phyloP scores from a whole-genome alignment of 2,329 filamentous ascomycete species.

The Verruconis gallopava region DNA sequence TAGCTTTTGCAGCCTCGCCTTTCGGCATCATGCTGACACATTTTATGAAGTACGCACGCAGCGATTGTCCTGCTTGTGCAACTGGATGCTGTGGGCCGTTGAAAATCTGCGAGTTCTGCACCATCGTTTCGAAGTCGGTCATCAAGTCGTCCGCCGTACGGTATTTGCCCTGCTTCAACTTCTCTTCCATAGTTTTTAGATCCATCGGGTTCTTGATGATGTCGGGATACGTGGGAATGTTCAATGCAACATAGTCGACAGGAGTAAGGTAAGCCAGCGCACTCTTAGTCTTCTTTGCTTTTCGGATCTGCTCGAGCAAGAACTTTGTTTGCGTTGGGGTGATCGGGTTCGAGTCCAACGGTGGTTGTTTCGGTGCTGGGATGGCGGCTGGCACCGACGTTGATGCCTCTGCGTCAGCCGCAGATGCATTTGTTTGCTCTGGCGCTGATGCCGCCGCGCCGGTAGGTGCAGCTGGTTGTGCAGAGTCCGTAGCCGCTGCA shows the following conservation, averaged over 20 bases:
- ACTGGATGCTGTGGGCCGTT: slow-evolving; percentile 70
- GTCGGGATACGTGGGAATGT: slow-evolving; percentile 60
- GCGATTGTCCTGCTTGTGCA: slow-evolving; percentile 51
- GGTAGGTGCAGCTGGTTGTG: neutral
- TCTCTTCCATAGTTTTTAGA: slow-evolving; percentile 67
- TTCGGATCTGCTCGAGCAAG: slow-evolving; percentile 52
- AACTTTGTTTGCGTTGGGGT: slow-evolving; percentile 48
- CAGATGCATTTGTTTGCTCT: slow-evolving; percentile 1
- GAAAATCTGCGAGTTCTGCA: slow-evolving; percentile 67
- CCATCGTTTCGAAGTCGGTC: slow-evolving; percentile 62
- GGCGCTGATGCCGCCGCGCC: slow-evolving; percentile 1
- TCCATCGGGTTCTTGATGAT: slow-evolving; percentile 73
- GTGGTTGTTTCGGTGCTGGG: neutral
- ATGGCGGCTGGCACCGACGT: slow-evolving; percentile 8
- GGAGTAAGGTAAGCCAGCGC: slow-evolving; percentile 64
- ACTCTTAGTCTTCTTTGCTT: slow-evolving; percentile 75
- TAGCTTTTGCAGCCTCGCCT: slow-evolving; percentile 26
- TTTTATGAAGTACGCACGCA: slow-evolving; percentile 46
- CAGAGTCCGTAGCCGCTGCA: slow-evolving; percentile 26
- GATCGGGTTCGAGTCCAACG: slow-evolving; percentile 33
- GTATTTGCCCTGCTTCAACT: slow-evolving; percentile 61
- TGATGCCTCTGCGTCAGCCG: slow-evolving; percentile 9
- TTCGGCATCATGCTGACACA: slow-evolving; percentile 48
- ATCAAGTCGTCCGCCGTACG: slow-evolving; percentile 57
- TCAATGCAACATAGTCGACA: slow-evolving; percentile 63